phyloP scores from a whole-genome alignment of 495 filamentous ascomycete species.

The Neurospora sp. region DNA sequence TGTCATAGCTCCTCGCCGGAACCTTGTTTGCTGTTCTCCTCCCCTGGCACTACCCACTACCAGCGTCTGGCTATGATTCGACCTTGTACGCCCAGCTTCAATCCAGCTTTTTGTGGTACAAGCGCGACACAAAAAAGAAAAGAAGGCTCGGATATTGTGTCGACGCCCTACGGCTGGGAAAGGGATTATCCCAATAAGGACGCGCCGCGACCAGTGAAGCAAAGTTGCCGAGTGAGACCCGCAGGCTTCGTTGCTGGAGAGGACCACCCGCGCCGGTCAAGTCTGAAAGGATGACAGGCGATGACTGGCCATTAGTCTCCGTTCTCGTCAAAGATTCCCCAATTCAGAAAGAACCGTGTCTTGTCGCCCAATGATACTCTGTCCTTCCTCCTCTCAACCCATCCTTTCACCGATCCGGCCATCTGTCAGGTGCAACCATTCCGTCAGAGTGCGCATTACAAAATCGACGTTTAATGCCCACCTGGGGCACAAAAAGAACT shows the following conservation, averaged over 20 bases:
- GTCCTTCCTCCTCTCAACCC: not conserved
- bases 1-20: not conserved
- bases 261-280: not conserved
- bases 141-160: not conserved
- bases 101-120: not conserved
- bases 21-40: not conserved
- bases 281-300: not conserved
- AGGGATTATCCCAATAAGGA: not conserved
- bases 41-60: not conserved
- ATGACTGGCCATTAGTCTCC: slow-evolving; percentile 10
- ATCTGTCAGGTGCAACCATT: not conserved
- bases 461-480: not conserved
- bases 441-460: not conserved
- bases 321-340: slow-evolving; percentile 28
- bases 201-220: not conserved
- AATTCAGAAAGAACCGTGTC: slow-evolving; percentile 18
- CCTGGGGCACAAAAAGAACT: not conserved
- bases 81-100: not conserved
- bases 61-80: slow-evolving; percentile 1
- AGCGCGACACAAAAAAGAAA: not conserved
- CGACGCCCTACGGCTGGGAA: not conserved
- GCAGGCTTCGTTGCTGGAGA: not conserved
- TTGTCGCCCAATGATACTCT: not conserved
- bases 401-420: not conserved
- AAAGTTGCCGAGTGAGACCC: slow-evolving; percentile 1